Percentiles rank a stretch among this genome's conserved stretches.
phyloP scores from a whole-genome alignment of 2,329 filamentous ascomycete species.

The Alternaria atra region DNA sequence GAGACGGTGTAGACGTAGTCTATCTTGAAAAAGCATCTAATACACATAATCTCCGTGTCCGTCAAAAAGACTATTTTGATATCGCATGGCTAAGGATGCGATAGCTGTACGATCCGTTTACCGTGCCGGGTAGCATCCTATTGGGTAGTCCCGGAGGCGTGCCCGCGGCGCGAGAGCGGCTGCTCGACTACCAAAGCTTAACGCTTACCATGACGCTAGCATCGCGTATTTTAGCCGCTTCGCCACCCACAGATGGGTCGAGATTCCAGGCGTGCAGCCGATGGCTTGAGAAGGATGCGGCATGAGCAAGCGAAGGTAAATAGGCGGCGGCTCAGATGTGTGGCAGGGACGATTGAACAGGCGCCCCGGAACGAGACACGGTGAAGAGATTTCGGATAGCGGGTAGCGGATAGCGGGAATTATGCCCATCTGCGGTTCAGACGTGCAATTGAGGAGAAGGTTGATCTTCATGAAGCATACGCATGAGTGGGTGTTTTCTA shows the following conservation, averaged over 20 bases:
- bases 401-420: conserved; percentile 9
- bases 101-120: conserved; percentile 11
- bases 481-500: neutral
- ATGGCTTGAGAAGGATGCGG: conserved; percentile 1
- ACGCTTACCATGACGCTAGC: neutral
- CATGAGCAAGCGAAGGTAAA: neutral
- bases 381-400: conserved; percentile 11
- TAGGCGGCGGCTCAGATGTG: neutral
- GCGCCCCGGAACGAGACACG: conserved; percentile 19
- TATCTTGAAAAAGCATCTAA: conserved; percentile 1
- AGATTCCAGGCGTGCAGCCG: conserved; percentile 24
- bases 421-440: neutral
- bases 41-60: neutral
- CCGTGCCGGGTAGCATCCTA: conserved; percentile 14
- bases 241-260: conserved; percentile 18
- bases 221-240: conserved; percentile 20
- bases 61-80: conserved; percentile 5
- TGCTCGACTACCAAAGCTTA: conserved; percentile 25
- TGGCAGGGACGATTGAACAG: conserved; percentile 6
- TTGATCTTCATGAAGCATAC: neutral
- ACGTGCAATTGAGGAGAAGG: neutral
- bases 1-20: conserved; percentile 4
- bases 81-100: conserved; percentile 12
- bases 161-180: conserved; percentile 9
- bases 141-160: conserved; percentile 16